A percentile compares a stretch with the other conserved stretches of the same genome.
phyloP scores from a whole-genome alignment of 2,329 filamentous ascomycete genomes.

The Colletotrichum neosansevieriae region DNA sequence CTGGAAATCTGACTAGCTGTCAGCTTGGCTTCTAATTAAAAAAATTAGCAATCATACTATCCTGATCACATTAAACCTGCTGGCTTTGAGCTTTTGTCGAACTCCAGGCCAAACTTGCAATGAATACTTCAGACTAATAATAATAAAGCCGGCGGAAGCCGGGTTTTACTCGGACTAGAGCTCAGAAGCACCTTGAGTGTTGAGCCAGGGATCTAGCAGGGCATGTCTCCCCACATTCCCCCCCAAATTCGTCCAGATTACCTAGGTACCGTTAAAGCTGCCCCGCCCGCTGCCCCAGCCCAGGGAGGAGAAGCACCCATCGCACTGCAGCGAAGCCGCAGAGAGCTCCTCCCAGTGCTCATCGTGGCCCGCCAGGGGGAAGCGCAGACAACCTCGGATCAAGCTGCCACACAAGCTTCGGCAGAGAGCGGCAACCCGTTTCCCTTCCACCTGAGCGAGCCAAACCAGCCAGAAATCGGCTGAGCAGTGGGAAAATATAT shows the following conservation, averaged over 20 bases:
- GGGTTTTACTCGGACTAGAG: conserved; percentile 17
- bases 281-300: conserved; percentile 34
- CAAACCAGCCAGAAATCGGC: conserved; percentile 15
- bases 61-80: no score
- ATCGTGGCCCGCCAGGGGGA: conserved; percentile 39
- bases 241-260: conserved; percentile 19
- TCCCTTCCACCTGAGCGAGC: conserved; percentile 34
- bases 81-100: no score
- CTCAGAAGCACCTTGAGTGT: neutral
- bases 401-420: conserved; percentile 40
- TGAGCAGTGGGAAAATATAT: conserved; percentile 14
- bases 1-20: no score
- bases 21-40: no score
- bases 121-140: no score
- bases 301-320: conserved; percentile 25
- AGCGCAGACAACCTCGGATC: conserved; percentile 42
- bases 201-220: conserved; percentile 17
- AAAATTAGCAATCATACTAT: no score
- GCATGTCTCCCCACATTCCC: conserved; percentile 33
- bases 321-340: conserved; percentile 1
- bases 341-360: conserved; percentile 10
- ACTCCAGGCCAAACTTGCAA: no score
- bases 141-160: conserved; percentile 1
- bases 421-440: conserved; percentile 39
- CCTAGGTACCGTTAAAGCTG: conserved; percentile 34